Base-by-base conservation (phyloP, 768 basidiomycete species). In the Tylopilus sp. region DNA sequence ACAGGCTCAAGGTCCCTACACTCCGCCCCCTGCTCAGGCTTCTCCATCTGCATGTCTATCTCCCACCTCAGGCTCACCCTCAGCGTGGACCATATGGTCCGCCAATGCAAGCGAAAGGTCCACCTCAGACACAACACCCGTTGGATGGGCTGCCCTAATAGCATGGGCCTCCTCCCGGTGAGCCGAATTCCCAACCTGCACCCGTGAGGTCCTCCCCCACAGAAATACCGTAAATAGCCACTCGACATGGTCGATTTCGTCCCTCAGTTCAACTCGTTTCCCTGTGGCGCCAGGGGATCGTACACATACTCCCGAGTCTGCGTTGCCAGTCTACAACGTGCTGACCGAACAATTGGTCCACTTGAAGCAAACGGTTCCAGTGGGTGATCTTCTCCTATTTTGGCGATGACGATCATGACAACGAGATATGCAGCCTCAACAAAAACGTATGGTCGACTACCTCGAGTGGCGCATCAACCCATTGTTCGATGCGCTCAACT, bases 401-500 rank as follows among this genome's bases (percentile, higher is more conserved):
- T 17, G n/a, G n/a, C n/a, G n/a, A n/a, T n/a, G n/a, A n/a, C n/a
- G n/a, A n/a, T 31, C 30, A 12, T 31, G 48, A 57, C 18, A 9
- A 8, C 21, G 25, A 50, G 18, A 33, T 40, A 17, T 40, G 21
- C 63, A 93, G 89, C 79, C 88, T 6, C 82, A 86, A 61, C 88
- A 95, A 74, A 88, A 86, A 66, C 85, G 90, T 28, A 76, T 94
- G 57, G 83, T 82, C 0, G 91, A 92, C 44, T 93, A 95, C 59
- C 78, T 93, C 4, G 92, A 95, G 65, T 79, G 91, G n/a, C 79
- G 94, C 30, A 75, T 95, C 59, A 93, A 85, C 63, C 79, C 84
- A 0, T 69, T 98, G 40, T 97, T 95, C 61, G 95, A 97, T 64
- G 86, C 84, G 17, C 71, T 98, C 59, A 97, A 98, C 68, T 93